phyloP scores from a whole-genome alignment of 306 rosid genomes.

The Quercus variabilis region DNA sequence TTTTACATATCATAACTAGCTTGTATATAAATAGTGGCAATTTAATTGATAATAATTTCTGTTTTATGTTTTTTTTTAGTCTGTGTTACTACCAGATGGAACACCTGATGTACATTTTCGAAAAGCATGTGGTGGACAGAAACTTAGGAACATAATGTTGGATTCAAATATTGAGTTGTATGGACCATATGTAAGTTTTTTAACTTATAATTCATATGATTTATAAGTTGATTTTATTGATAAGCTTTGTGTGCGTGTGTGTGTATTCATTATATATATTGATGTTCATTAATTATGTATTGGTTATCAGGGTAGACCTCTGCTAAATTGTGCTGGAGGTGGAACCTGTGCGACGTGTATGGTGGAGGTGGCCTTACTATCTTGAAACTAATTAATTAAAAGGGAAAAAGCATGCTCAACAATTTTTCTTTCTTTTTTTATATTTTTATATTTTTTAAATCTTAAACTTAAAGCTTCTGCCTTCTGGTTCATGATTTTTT shows the following conservation, averaged over 20 bases:
- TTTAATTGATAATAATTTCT: not conserved
- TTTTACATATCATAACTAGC: not conserved
- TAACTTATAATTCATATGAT: not conserved
- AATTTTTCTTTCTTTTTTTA: not conserved
- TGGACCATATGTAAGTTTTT: slow-evolving; percentile 71
- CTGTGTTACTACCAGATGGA: slow-evolving; percentile 89
- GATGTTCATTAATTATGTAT: not conserved
- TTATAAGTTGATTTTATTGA: not conserved
- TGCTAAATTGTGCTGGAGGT: slow-evolving; percentile 80
- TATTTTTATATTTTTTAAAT: not conserved
- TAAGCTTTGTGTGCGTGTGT: not conserved
- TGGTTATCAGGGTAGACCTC: slow-evolving; percentile 49
- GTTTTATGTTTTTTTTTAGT: slow-evolving; percentile 30
- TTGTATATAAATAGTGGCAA: not conserved
- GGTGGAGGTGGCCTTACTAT: slow-evolving; percentile 71
- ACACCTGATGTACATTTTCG: slow-evolving; percentile 84
- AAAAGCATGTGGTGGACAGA: slow-evolving; percentile 73
- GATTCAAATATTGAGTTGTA: slow-evolving; percentile 73
- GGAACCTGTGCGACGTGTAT: slow-evolving; percentile 90
- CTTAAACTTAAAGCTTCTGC: not conserved
- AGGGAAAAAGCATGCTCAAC: not conserved
- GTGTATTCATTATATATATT: not conserved
- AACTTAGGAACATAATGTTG: slow-evolving; percentile 74
- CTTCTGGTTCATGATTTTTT: too few species aligned
- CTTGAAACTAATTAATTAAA: not conserved